Conservation (phyloP, 2,329 filamentous ascomycete species). For the Chrysoporthe puriensis region DNA sequence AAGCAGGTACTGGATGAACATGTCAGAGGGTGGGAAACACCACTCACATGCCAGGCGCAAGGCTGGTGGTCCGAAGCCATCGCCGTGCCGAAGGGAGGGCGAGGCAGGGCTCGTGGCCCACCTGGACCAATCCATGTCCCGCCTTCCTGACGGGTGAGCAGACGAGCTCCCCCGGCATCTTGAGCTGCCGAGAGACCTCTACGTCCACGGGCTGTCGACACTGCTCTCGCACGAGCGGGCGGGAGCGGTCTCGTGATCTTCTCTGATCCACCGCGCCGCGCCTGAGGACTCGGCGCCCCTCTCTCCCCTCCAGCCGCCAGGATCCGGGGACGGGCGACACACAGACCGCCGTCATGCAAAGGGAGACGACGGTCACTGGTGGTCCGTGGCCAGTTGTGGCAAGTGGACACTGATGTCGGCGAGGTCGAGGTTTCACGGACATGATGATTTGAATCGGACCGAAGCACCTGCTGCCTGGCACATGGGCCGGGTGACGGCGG, state of each 20-base stretch:
- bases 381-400: neutral
- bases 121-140: neutral
- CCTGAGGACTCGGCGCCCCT: neutral
- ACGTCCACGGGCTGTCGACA: neutral
- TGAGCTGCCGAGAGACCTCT: neutral
- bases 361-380: too few species aligned
- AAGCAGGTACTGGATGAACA: neutral
- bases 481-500: neutral
- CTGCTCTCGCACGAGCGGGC: neutral
- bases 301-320: neutral
- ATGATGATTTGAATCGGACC: neutral
- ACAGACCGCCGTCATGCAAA: neutral
- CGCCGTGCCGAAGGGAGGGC: neutral
- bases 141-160: neutral
- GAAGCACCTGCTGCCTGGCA: slow-evolving; percentile 7
- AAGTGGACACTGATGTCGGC: neutral
- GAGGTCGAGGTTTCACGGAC: neutral
- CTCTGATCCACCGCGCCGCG: neutral
- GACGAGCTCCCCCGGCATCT: neutral
- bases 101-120: neutral
- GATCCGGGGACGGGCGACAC: neutral
- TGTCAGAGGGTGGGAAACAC: neutral
- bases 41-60: neutral
- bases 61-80: neutral
- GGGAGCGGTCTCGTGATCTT: neutral